These are phyloP conservation scores for Podosphaera aphanis DNA, from an alignment of 2,329 filamentous ascomycete species.

Conservation along the genomic window DNA sequence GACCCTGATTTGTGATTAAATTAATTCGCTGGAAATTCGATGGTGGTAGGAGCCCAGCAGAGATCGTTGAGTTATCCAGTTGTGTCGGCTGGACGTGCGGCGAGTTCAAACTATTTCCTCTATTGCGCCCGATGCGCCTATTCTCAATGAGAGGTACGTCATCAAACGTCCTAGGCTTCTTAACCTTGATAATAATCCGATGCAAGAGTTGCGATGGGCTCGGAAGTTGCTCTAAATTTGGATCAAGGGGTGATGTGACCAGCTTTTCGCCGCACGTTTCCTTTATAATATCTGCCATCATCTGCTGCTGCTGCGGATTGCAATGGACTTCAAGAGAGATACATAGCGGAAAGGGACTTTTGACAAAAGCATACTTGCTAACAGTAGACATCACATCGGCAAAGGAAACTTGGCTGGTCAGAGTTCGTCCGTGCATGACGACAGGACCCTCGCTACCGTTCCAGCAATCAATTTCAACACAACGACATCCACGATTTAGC, in stretches of 20 bases:
- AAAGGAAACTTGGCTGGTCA: conserved; percentile 77
- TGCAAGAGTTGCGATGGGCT: conserved; percentile 67
- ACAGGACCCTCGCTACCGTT: conserved; percentile 74
- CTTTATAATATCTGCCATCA: conserved; percentile 79
- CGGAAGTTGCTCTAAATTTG: conserved; percentile 45
- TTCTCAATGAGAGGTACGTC: conserved; percentile 21
- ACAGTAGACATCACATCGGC: conserved; percentile 80
- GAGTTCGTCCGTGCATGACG: conserved; percentile 73
- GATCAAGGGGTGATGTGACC: conserved; percentile 50
- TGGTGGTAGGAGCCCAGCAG: conserved; percentile 27
- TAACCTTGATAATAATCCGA: conserved; percentile 83
- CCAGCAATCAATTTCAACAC: conserved; percentile 96
- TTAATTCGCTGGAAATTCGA: conserved; percentile 20
- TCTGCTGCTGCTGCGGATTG: conserved; percentile 54
- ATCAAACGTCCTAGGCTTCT: conserved; percentile 34
- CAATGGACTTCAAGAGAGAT: conserved; percentile 94
- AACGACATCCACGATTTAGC: conserved; percentile 71
- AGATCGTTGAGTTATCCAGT: conserved; percentile 31
- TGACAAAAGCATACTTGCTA: conserved; percentile 78
- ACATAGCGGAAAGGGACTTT: conserved; percentile 72
- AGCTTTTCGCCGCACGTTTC: conserved; percentile 62
- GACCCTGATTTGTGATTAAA: conserved; percentile 6
- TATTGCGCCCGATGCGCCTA: conserved; percentile 22
- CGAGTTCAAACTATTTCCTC: conserved; percentile 54
- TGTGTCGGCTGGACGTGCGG: conserved; percentile 42